Conservation (phyloP, 2,329 filamentous ascomycete species). For the Colletotrichum magnum region DNA sequence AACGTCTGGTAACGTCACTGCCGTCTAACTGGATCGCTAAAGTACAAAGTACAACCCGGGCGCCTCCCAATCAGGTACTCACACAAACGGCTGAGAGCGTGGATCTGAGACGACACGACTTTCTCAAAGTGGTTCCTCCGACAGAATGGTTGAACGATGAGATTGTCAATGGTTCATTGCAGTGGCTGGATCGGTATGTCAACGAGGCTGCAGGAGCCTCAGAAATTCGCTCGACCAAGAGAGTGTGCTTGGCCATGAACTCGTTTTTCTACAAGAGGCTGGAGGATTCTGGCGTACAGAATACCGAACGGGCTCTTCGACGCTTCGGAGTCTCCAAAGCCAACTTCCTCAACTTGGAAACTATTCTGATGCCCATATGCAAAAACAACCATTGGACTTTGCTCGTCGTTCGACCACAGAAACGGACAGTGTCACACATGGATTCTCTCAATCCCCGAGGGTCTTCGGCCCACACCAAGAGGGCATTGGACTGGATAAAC, state of each 20-base stretch:
- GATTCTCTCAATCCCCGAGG: conserved; percentile 72
- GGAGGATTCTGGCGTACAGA: conserved; percentile 60
- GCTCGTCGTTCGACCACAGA: conserved; percentile 74
- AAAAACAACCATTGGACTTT: conserved; percentile 79
- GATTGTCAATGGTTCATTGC: conserved; percentile 77
- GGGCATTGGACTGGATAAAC: conserved; percentile 69
- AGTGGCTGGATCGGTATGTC: conserved; percentile 71
- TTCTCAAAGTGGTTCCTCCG: conserved; percentile 71
- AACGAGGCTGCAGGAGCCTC: conserved; percentile 70
- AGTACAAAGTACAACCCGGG: conserved; percentile 17
- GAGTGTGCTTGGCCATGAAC: conserved; percentile 74
- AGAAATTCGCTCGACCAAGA: conserved; percentile 55
- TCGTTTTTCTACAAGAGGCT: conserved; percentile 76
- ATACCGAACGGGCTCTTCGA: conserved; percentile 69
- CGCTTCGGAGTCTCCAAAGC: conserved; percentile 69
- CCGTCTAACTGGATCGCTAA: conserved; percentile 25
- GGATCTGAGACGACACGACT: conserved; percentile 65
- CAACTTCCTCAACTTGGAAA: conserved; percentile 76
- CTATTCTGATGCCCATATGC: conserved; percentile 79
- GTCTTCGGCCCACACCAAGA: conserved; percentile 54
- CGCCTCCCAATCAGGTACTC: conserved; percentile 19
- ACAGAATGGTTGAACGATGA: conserved; percentile 83
- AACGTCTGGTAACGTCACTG: conserved; percentile 26
- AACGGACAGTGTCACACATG: conserved; percentile 75
- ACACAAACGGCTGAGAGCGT: conserved; percentile 36